Evolutionary conservation across 805 yeast genomes (phyloP), one percentile per base, ranked within the genome.

Genomic region (Candida coleopterorum): DNA sequence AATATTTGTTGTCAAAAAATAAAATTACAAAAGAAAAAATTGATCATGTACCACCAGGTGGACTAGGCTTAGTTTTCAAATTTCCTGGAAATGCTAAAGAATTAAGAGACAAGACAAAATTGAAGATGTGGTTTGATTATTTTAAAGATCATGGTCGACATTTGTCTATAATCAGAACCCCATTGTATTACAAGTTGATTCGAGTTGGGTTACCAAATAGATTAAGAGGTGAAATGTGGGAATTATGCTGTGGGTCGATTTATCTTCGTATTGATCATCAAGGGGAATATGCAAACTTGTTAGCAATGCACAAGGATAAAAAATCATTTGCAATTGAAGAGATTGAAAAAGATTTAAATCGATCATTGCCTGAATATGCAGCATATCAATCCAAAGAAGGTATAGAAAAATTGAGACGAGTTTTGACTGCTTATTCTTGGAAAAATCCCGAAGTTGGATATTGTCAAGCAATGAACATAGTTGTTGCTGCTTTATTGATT

Each of bases 381-480:
- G 98, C 96, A 0, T 93, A 88, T 53, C 97, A 93, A 56, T 72
- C 73, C 7, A 72, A 72, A 4, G 94, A 85, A 50, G 98, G 99
- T 6, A 89, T 93, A 29, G 75, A 70, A 34, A 69, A 96, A 37
- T 70, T 93, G 32, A 72, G 98, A 43, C 72, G 95, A 42, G 97
- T 93, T 0, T 70, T 93, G 40, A 83, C 94, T 0, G 96, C 96
- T 0, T 93, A 89, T 53, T 85, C 96, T 0, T 93, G 97, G 97
- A 85, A 84, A 46, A 88, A 89, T 55, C 96, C 96, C 0, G 96
- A 90, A 28, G 86, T 93, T 18, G 99, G 99, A 0, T 93, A 93
- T 58, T 93, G 99, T 56, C 98, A 93, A 59, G 98, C 97, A 1
- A 93, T 94, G 98, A 93, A 93, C 55, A 93, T 93, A 35, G 88